Percentiles rank a stretch among this genome's conserved stretches.
Evolutionary conservation across 345 rosid species (phyloP).

Genomic region (Lepidium africanum): DNA sequence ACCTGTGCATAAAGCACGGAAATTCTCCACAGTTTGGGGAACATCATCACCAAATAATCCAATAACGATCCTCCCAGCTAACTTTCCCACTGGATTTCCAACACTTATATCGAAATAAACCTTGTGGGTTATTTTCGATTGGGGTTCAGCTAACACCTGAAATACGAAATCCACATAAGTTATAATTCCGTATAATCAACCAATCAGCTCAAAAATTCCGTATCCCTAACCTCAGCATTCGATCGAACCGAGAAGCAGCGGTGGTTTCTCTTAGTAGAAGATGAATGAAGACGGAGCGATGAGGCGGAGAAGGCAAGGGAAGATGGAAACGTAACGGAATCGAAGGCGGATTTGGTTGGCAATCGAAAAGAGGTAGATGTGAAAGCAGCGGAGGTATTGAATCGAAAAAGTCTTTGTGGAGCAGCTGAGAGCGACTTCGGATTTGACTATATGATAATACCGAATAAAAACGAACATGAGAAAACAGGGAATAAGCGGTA

Average conservation of each 20-base stretch:
- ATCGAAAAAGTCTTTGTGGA: constrained; percentile 30
- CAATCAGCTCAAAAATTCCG: background rate
- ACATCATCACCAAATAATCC: constrained; percentile 95
- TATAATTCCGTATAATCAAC: background rate
- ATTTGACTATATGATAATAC: constrained; percentile 46
- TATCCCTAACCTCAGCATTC: constrained; percentile 55
- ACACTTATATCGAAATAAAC: constrained; percentile 90
- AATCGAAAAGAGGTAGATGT: constrained; percentile 29
- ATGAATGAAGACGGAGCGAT: constrained; percentile 29
- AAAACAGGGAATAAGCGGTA: background rate
- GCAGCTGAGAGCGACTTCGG: constrained; percentile 37
- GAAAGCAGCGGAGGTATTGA: constrained; percentile 18
- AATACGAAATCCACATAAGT: background rate
- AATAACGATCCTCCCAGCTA: constrained; percentile 80
- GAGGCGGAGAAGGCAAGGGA: constrained; percentile 35
- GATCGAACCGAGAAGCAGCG: constrained; percentile 45
- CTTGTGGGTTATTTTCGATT: constrained; percentile 80
- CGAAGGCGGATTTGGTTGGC: constrained; percentile 14
- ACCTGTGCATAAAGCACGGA: constrained; percentile 98
- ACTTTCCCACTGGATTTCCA: constrained; percentile 87
- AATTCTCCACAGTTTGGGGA: constrained; percentile 91
- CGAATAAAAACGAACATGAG: background rate
- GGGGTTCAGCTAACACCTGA: constrained; percentile 41
- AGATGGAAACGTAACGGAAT: constrained; percentile 26
- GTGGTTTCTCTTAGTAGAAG: constrained; percentile 28